phyloP scores from a whole-genome alignment of 208 protist genomes.

The Giardia muris region DNA sequence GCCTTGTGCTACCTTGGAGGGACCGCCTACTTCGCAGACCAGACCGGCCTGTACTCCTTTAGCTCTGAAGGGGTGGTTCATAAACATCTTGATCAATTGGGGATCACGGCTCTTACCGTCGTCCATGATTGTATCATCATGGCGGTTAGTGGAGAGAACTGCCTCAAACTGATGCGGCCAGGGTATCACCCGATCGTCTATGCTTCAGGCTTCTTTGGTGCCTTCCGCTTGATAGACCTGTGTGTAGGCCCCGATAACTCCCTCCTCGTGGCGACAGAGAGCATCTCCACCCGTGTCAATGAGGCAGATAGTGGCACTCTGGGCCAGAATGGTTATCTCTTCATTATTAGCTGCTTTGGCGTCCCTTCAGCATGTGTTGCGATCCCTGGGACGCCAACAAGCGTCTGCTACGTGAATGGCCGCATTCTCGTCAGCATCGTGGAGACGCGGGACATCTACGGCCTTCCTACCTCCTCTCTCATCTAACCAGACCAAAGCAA shows the following conservation, averaged over 20 bases:
- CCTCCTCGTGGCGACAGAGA: not conserved
- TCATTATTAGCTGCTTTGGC: not conserved
- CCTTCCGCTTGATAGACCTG: conserved; percentile 12
- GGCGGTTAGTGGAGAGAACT: conserved; percentile 23
- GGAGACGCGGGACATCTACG: not conserved
- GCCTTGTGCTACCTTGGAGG: not conserved
- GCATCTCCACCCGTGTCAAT: not conserved
- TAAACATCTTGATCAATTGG: not conserved
- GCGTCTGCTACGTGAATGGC: conserved; percentile 21
- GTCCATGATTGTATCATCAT: conserved; percentile 11
- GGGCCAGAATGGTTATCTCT: not conserved
- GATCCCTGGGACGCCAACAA: not conserved
- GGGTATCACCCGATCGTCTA: conserved; percentile 1
- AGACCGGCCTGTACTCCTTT: conserved; percentile 20
- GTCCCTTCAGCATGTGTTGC: not conserved
- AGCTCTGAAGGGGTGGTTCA: conserved; percentile 10
- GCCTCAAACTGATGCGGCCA: not conserved
- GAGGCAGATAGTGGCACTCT: not conserved
- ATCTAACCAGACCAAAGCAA: not conserved
- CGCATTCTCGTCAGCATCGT: not conserved
- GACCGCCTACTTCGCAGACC: conserved; percentile 22
- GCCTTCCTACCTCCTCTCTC: not conserved
- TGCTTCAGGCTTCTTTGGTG: conserved; percentile 1
- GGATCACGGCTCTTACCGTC: conserved; percentile 12
- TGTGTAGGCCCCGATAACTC: not conserved